Conservation (phyloP, 2,329 filamentous ascomycete species). For the Aspergillus sp. region DNA sequence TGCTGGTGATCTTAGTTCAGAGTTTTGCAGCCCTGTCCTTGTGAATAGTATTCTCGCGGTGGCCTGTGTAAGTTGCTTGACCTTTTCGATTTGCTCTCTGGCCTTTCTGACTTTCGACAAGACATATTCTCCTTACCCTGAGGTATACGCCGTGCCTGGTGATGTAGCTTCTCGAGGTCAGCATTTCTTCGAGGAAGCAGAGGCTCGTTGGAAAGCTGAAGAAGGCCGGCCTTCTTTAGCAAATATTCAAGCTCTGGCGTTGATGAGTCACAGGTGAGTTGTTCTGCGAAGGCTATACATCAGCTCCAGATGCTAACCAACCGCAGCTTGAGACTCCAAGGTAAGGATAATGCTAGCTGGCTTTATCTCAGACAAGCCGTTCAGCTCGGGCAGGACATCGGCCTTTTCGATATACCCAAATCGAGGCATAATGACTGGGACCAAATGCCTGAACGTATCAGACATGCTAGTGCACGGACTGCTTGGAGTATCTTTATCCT, state of each 20-base stretch:
- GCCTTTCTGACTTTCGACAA: constrained; percentile 18
- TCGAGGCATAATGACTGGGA: constrained; percentile 10
- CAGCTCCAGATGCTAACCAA: constrained; percentile 14
- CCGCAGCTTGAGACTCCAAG: constrained; percentile 28
- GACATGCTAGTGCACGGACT: constrained; percentile 24
- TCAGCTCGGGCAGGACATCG: constrained; percentile 32
- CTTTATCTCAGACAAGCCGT: constrained; percentile 32
- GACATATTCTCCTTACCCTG: constrained; percentile 38
- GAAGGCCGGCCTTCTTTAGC: constrained; percentile 31
- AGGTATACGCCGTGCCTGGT: constrained; percentile 26
- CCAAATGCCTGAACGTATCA: constrained; percentile 16
- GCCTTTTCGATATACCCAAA: constrained; percentile 23
- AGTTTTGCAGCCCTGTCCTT: constrained; percentile 79
- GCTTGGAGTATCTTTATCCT: constrained; percentile 33
- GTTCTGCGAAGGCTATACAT: background rate
- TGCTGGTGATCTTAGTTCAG: constrained; percentile 46
- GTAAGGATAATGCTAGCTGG: constrained; percentile 28
- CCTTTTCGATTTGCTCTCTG: background rate
- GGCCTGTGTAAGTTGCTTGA: constrained; percentile 33
- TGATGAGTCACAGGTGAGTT: constrained; percentile 35
- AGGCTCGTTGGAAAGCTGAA: constrained; percentile 37
- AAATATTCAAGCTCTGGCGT: constrained; percentile 37
- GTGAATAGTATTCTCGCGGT: constrained; percentile 82
- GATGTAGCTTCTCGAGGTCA: constrained; percentile 32
- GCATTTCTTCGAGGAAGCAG: constrained; percentile 37